Base-by-base conservation (phyloP, 2,329 filamentous ascomycete species). In the Fusarium tanahbumbuense region DNA sequence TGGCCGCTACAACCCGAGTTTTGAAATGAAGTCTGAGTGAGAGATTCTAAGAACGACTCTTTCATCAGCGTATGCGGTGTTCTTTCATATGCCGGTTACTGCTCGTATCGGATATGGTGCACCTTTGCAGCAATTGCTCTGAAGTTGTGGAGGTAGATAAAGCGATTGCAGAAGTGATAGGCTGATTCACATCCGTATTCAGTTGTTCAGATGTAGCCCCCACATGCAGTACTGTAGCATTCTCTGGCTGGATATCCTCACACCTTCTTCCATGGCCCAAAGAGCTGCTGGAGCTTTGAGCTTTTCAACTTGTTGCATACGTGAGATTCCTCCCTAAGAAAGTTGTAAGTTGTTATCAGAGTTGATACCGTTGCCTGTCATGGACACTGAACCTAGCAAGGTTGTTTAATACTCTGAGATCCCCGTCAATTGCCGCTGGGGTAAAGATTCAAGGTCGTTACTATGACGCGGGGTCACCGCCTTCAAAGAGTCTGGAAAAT, bases 381-480 rank as follows among this genome's bases (percentile, higher is more conserved):
- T 45, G 16, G n/a, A 55, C 10, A 27, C 23, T 23, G 25, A 27
- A 18, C 18, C 18, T 22, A 37, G 18, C 18, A 48, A 50, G 25
- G 40, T 12, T 18, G 15, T 46, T 27, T 25, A 16, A 42, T 16
- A 54, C 40, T 60, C 34, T 41, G 20, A 63, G 42, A 20, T 60
- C 44, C 45, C 45, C 23, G 41, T 37, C 50, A 55, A 64, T 68
- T 68, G 54, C 34, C 37, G 42, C 52, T 55, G 57, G 64, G 60
- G 67, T 63, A 54, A 59, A 59, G 48, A 47, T 56, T 67, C 44
- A 30, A 52, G 32, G 64, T 63, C 62, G 60, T 71, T 66, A 67
- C 68, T 68, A 56, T 62, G 64, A 67, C 70, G 74, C 75, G 75
- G 74, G 75, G 75, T 77, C 75, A 77, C 75, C 75, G 75, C 74